These are phyloP conservation scores for Sphagnum magellanicum DNA, from an alignment of 228 moss, liverwort and hornwort species.

Conservation along the genomic window DNA sequence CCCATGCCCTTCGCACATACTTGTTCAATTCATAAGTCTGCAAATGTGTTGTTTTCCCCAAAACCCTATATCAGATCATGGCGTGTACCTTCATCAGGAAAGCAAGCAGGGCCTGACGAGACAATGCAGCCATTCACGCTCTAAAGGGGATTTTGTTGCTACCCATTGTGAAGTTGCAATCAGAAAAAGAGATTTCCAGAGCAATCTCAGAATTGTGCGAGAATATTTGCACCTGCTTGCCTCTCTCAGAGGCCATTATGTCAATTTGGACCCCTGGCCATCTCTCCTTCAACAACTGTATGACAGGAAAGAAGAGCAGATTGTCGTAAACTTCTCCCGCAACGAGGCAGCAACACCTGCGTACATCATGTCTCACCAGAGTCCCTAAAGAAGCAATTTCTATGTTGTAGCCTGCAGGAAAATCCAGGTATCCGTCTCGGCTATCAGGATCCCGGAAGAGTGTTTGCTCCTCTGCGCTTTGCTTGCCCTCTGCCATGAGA, in stretches of 20 bases:
- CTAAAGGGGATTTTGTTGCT: too few relatives aligned
- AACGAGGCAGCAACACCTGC: conserved; percentile 72
- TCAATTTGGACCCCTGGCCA: conserved; percentile 84
- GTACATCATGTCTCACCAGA: conserved; percentile 64
- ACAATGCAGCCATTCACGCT: not conserved
- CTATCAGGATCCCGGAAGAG: conserved; percentile 19
- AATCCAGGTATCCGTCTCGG: conserved; percentile 62
- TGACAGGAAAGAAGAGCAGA: conserved; percentile 78
- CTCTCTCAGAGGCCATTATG: conserved; percentile 57
- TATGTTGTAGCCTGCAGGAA: conserved; percentile 56
- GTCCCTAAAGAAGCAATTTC: conserved; percentile 64
- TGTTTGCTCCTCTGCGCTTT: conserved; percentile 44
- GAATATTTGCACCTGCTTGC: conserved; percentile 53
- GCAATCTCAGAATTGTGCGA: not conserved
- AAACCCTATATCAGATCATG: not conserved
- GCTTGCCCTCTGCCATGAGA: conserved; percentile 56
- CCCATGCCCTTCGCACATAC: conserved; percentile 62
- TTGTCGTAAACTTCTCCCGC: conserved; percentile 88
- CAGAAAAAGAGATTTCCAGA: too few relatives aligned
- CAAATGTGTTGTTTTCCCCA: not conserved
- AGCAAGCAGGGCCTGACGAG: not conserved
- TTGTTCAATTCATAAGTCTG: conserved; percentile 86
- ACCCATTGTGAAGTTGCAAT: too few relatives aligned
- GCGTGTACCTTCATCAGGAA: not conserved
- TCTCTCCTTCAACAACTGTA: conserved; percentile 69